Percentiles rank a stretch among this genome's conserved stretches.
phyloP scores from a whole-genome alignment of 1,284 basidiomycete genomes.

The Cryptococcus sp. region DNA sequence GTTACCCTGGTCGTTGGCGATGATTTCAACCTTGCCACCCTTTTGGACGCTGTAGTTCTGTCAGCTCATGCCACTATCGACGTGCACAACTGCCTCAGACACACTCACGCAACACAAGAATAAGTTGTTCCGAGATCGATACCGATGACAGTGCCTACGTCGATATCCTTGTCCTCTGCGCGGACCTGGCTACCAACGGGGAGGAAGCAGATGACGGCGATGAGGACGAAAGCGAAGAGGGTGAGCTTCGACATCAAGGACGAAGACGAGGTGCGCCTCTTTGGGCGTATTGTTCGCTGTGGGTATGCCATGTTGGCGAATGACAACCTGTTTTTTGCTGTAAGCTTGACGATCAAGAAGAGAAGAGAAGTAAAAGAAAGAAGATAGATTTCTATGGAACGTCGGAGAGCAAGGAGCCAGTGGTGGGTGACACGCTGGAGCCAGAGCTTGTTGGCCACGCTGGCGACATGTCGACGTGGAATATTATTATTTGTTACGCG shows the following conservation, averaged over 20 bases:
- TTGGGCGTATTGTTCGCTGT: constrained; percentile 25
- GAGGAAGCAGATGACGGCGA: constrained; percentile 53
- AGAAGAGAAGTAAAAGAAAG: constrained; percentile 14
- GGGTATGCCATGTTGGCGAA: constrained; percentile 36
- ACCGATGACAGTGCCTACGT: constrained; percentile 90
- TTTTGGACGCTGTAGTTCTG: constrained; percentile 71
- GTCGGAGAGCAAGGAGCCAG: background rate
- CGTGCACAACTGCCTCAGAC: background rate
- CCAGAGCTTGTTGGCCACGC: constrained; percentile 9
- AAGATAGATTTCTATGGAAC: constrained; percentile 19
- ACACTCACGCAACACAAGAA: constrained; percentile 59
- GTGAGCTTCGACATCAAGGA: constrained; percentile 47
- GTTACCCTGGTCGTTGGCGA: constrained; percentile 96
- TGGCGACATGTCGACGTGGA: constrained; percentile 16
- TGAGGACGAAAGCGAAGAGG: constrained; percentile 49
- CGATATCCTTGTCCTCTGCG: constrained; percentile 54
- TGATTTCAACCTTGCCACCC: constrained; percentile 90
- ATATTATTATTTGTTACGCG: constrained; percentile 13
- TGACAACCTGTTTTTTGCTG: no score
- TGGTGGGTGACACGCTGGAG: constrained; percentile 16
- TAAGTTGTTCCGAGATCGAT: constrained; percentile 64
- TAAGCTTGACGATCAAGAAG: background rate
- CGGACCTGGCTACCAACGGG: constrained; percentile 41
- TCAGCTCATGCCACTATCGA: background rate
- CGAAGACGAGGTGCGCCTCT: constrained; percentile 26